Evolutionary conservation across 805 yeast genomes (phyloP).

Genomic region (Millerozyma acaciae): DNA sequence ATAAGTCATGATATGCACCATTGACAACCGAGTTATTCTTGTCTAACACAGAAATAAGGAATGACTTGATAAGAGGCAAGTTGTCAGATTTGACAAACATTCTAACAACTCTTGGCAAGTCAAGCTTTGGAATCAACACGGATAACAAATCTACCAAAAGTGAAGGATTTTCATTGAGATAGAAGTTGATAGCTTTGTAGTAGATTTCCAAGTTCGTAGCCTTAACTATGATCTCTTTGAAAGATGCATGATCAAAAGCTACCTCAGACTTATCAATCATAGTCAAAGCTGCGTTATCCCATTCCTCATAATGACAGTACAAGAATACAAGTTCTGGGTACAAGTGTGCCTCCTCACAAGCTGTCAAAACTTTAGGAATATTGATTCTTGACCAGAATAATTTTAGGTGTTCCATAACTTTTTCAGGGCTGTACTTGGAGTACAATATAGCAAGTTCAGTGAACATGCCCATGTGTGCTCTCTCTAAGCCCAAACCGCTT

Average conservation of each 20-base stretch:
- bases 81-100: slow-evolving; percentile 94
- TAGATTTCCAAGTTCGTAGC: slow-evolving; percentile 95
- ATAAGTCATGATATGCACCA: slow-evolving; percentile 89
- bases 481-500: slow-evolving; percentile 92
- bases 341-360: slow-evolving; percentile 88
- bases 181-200: slow-evolving; percentile 95
- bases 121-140: slow-evolving; percentile 83
- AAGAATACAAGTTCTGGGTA: slow-evolving; percentile 96
- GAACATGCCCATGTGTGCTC: slow-evolving; percentile 99
- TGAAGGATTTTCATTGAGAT: slow-evolving; percentile 88
- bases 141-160: slow-evolving; percentile 81
- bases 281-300: slow-evolving; percentile 97
- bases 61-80: slow-evolving; percentile 93
- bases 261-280: slow-evolving; percentile 94
- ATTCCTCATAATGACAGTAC: slow-evolving; percentile 97
- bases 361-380: slow-evolving; percentile 94
- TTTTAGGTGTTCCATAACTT: slow-evolving; percentile 93
- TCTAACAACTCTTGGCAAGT: slow-evolving; percentile 89
- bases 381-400: slow-evolving; percentile 97
- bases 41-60: slow-evolving; percentile 83
- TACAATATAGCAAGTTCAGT: slow-evolving; percentile 91
- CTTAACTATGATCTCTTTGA: slow-evolving; percentile 92
- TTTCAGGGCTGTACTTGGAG: slow-evolving; percentile 84
- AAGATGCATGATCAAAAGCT: slow-evolving; percentile 89
- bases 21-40: slow-evolving; percentile 90